These are phyloP conservation scores for Digitaria exilis DNA, from an alignment of 202 grass and related monocot species.

Conservation along the genomic window DNA sequence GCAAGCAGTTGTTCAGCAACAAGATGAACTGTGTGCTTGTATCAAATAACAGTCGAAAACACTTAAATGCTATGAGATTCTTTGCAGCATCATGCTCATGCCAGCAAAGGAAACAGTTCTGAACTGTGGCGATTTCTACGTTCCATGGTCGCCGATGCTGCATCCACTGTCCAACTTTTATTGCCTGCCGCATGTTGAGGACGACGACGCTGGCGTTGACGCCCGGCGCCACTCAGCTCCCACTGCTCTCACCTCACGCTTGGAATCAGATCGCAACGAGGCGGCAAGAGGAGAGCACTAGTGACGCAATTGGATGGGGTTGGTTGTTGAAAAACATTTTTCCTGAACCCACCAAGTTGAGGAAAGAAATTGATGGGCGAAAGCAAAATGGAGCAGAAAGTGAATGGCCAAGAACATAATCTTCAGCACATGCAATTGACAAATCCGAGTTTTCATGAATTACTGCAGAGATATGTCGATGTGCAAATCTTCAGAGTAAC, in stretches of 20 bases:
- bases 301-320: background rate
- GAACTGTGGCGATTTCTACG: conserved; percentile 11
- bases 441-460: background rate
- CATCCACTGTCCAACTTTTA: conserved; percentile 4
- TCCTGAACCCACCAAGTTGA: background rate
- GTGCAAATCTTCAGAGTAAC: background rate
- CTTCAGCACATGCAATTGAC: conserved; percentile 13
- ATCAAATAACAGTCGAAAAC: background rate
- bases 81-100: background rate
- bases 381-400: background rate
- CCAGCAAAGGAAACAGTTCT: background rate
- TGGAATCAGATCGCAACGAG: conserved; percentile 6
- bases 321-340: background rate
- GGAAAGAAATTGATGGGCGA: background rate
- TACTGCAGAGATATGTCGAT: background rate
- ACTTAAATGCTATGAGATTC: background rate
- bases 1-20: background rate
- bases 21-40: background rate
- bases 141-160: conserved; percentile 2
- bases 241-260: background rate
- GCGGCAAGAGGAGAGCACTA: background rate
- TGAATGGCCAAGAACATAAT: conserved; percentile 10
- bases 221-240: background rate
- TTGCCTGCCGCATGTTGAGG: background rate
- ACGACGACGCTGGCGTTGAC: conserved; percentile 25